Conservation (phyloP, 2,329 filamentous ascomycete genomes). For the Colletotrichum graminicola region DNA sequence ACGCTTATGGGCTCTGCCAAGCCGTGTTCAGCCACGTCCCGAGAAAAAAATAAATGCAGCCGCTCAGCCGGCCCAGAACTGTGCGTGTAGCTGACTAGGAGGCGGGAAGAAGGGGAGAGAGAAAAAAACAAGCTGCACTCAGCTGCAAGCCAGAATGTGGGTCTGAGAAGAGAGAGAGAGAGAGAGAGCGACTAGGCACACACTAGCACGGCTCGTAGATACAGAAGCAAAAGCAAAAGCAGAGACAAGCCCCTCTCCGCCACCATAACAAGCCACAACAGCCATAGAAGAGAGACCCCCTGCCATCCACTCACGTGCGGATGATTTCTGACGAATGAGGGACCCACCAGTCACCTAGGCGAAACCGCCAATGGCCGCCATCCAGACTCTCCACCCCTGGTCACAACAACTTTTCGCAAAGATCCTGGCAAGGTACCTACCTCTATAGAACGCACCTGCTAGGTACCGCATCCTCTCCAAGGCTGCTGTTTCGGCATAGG, state of each 20-base stretch:
- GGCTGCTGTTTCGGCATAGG: constrained; percentile 35
- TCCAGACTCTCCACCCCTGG: constrained; percentile 3
- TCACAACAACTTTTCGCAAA: constrained; percentile 12
- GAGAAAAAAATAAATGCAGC: background rate
- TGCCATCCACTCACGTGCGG: constrained; percentile 33
- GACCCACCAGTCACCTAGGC: constrained; percentile 19
- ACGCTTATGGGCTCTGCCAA: constrained; percentile 4
- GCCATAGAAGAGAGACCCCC: constrained; percentile 17
- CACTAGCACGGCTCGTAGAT: background rate
- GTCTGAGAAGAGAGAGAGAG: background rate
- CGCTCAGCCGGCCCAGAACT: background rate
- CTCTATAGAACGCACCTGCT: background rate
- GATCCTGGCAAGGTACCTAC: background rate
- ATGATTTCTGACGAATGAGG: constrained; percentile 18
- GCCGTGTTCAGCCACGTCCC: constrained; percentile 1
- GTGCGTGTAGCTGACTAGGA: background rate
- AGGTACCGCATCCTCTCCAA: background rate
- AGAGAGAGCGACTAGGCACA: background rate
- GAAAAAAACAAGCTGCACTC: no score
- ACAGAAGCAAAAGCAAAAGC: background rate
- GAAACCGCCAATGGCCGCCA: constrained; percentile 32
- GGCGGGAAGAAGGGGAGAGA: background rate
- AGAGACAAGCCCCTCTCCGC: constrained; percentile 9
- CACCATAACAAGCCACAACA: constrained; percentile 7
- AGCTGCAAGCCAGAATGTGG: background rate